Evolutionary conservation across 1,284 basidiomycete species (phyloP), one percentile per base, ranked within the genome.

Genomic region (Heterobasidion parviporum): DNA sequence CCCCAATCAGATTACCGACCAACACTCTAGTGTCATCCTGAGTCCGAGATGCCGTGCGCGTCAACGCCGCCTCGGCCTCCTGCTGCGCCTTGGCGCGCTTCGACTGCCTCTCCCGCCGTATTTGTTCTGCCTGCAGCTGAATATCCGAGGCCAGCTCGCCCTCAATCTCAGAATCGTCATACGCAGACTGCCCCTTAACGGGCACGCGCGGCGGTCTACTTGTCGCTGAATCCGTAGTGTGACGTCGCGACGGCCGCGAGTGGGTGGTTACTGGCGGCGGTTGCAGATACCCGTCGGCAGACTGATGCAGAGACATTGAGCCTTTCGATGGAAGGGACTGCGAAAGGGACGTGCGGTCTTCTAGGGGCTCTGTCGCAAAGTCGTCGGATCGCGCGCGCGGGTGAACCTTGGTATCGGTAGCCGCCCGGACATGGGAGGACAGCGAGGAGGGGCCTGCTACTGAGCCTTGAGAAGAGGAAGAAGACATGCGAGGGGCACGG

Each of bases 1-100:
- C 95, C 43, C 92, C 92, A 60, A 99, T 98, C 62, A 98, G 72
- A 69, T 98, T 98, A 8, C 96, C 96, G 0, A 98, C 92, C 10
- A 97, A 73, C 10, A 54, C 56, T 7, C 46, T 54, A 0, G 50
- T 89, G 60, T 76, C 70, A 18, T 71, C 68, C 1, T 67, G 70
- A 43, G 74, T 72, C 69, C 41, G 18, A 6, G 33, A 46, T 41
- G 15, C 44, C 34, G 53, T 15, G 5, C 34, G 15, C 12, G 44
- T 54, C 44, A 54, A 44, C 45, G 53, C 53, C 16, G 45, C 53
- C 54, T 72, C 71, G 0, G 68, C 71, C 47, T 77, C 74, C 57
- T 79, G 77, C 64, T 79, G 79, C 54, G 79, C 79, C 66, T 86
- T 86, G 50, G 80, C 82, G 16, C 88, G 74, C 66, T 89, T 89